Conservation (phyloP, 306 rosid genomes). For the Casuarina glauca region DNA sequence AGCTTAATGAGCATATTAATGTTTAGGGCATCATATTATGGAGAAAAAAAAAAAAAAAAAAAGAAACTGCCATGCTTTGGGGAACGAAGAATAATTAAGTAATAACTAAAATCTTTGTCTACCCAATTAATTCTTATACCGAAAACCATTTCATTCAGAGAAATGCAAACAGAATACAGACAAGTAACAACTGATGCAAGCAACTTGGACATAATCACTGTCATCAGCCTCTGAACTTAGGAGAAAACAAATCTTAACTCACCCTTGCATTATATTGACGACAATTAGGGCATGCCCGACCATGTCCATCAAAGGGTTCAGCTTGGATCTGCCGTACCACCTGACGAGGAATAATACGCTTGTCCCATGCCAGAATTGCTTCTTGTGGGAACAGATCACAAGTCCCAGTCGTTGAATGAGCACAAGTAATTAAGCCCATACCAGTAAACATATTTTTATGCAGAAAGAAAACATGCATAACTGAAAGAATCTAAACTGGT, state of each 20-base stretch:
- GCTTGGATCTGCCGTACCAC: constrained; percentile 63
- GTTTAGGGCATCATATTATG: not conserved
- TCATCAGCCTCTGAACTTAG: not conserved
- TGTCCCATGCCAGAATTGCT: constrained; percentile 62
- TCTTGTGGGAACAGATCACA: constrained; percentile 82
- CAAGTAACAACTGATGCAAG: not conserved
- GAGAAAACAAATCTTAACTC: constrained; percentile 24
- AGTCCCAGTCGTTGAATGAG: constrained; percentile 52
- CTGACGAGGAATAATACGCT: constrained; percentile 60
- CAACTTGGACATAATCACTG: not conserved
- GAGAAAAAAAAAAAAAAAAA: no score
- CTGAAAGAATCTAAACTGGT: constrained; percentile 11
- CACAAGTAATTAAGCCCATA: constrained; percentile 27
- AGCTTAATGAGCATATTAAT: not conserved
- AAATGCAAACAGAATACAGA: not conserved
- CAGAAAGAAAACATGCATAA: constrained; percentile 25
- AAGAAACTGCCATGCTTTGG: no score
- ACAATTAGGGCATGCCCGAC: constrained; percentile 67
- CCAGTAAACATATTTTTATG: constrained; percentile 9
- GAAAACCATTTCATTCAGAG: not conserved
- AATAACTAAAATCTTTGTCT: constrained; percentile 7
- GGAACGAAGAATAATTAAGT: no score
- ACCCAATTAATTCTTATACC: constrained; percentile 3
- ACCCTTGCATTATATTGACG: constrained; percentile 91
- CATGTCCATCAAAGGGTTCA: constrained; percentile 40